Evolutionary conservation across 2,329 filamentous ascomycete genomes (phyloP).

Genomic region (Metarhizium anisopliae): DNA sequence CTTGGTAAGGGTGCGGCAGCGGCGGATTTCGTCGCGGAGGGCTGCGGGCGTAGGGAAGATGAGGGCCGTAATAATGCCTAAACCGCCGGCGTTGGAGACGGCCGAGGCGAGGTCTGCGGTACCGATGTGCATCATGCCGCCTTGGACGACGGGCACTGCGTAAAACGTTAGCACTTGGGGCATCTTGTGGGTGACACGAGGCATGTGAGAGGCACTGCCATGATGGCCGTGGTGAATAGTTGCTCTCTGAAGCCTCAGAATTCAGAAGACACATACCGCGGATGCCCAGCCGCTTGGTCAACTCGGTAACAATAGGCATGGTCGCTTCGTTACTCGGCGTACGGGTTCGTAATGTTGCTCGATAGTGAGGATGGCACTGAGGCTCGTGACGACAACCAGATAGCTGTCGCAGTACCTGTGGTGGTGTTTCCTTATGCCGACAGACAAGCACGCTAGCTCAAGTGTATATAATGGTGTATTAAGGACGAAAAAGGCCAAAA

Average conservation of each 20-base stretch:
- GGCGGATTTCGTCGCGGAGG: constrained; percentile 85
- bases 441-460: background rate
- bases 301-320: constrained; percentile 50
- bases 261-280: constrained; percentile 25
- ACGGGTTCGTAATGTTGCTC: background rate
- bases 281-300: constrained; percentile 50
- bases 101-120: constrained; percentile 71
- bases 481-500: background rate
- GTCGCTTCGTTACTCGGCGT: constrained; percentile 8
- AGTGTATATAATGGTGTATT: background rate
- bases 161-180: background rate
- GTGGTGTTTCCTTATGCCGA: background rate
- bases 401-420: background rate
- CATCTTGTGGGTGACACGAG: background rate
- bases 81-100: constrained; percentile 72
- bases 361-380: background rate
- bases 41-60: constrained; percentile 90
- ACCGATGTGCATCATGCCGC: constrained; percentile 81
- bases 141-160: constrained; percentile 71
- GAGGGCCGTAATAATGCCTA: constrained; percentile 77
- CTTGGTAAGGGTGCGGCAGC: constrained; percentile 70
- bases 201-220: too few relatives aligned
- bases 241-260: background rate
- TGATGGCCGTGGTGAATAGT: background rate
- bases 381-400: background rate